phyloP scores from a whole-genome alignment of 495 filamentous ascomycete genomes.

The Daldinia concentrica region DNA sequence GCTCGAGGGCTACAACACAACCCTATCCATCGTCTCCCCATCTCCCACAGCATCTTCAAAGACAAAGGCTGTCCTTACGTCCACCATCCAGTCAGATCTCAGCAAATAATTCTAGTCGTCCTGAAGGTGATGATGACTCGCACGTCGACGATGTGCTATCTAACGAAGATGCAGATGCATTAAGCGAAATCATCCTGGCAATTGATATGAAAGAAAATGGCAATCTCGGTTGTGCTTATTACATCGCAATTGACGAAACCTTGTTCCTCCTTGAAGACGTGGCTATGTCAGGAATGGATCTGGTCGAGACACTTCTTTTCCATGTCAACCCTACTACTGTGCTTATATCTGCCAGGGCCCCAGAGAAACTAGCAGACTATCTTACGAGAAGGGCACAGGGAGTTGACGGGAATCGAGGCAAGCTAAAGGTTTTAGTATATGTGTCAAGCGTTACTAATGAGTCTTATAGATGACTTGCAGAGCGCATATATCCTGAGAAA shows the following conservation, averaged over 20 bases:
- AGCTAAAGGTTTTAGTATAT: not conserved
- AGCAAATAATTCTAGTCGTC: constrained; percentile 13
- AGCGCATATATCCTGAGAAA: constrained; percentile 76
- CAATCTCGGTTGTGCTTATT: constrained; percentile 84
- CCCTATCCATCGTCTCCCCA: constrained; percentile 40
- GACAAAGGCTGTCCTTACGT: constrained; percentile 41
- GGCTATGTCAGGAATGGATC: constrained; percentile 72
- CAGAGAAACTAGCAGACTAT: constrained; percentile 64
- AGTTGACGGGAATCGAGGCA: constrained; percentile 50
- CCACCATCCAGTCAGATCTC: constrained; percentile 32
- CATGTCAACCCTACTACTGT: constrained; percentile 84
- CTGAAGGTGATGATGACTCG: constrained; percentile 14
- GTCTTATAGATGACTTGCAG: constrained; percentile 44
- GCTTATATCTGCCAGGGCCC: constrained; percentile 74
- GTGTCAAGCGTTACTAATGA: constrained; percentile 16
- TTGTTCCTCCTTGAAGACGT: constrained; percentile 85
- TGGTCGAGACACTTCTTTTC: constrained; percentile 77
- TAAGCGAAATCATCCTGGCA: constrained; percentile 84
- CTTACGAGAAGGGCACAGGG: constrained; percentile 55
- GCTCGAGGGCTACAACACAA: constrained; percentile 5
- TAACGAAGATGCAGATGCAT: constrained; percentile 64
- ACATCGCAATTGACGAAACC: constrained; percentile 75
- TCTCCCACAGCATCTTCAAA: constrained; percentile 36
- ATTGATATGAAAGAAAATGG: constrained; percentile 77
- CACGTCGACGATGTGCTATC: constrained; percentile 18